Conservation (phyloP, 306 rosid genomes). For the Senna siamea region DNA sequence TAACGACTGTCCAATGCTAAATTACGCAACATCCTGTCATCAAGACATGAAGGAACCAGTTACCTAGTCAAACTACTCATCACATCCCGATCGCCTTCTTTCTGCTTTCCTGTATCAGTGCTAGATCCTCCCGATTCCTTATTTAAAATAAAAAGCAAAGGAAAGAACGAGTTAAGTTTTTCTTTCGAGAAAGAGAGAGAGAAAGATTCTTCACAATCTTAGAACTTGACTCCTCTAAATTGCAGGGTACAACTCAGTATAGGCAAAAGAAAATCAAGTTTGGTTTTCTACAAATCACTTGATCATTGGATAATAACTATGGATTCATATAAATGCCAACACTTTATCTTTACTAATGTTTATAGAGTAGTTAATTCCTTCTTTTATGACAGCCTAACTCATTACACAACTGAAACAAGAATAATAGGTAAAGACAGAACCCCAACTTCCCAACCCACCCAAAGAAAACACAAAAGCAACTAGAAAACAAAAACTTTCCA, state of each 20-base stretch:
- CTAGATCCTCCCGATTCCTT: slow-evolving; percentile 74
- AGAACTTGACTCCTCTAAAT: slow-evolving; percentile 3
- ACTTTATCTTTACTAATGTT: not conserved
- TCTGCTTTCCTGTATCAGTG: slow-evolving; percentile 60
- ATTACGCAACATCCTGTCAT: slow-evolving; percentile 17
- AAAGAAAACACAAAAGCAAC: not conserved
- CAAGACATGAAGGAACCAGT: slow-evolving; percentile 16
- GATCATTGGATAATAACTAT: not conserved
- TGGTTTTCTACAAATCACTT: not conserved
- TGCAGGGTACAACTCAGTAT: slow-evolving; percentile 1
- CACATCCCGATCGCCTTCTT: slow-evolving; percentile 75
- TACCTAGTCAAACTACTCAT: slow-evolving; percentile 78
- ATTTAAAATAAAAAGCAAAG: not conserved
- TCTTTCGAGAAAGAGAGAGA: slow-evolving; percentile 23
- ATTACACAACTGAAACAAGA: not conserved
- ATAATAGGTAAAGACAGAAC: not conserved
- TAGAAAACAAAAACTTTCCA: not conserved
- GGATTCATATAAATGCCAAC: slow-evolving; percentile 11
- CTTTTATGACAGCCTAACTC: slow-evolving; percentile 2
- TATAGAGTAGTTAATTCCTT: slow-evolving; percentile 3
- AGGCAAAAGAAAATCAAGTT: not conserved
- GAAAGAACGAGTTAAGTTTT: not conserved
- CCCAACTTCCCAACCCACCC: not conserved
- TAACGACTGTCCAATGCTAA: slow-evolving; percentile 13
- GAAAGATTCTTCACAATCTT: not conserved